A percentile compares a stretch with the other conserved stretches of the same genome.
These are phyloP conservation scores for Stylosanthes scabra DNA, from an alignment of 331 rosid genomes.

Conservation along the genomic window DNA sequence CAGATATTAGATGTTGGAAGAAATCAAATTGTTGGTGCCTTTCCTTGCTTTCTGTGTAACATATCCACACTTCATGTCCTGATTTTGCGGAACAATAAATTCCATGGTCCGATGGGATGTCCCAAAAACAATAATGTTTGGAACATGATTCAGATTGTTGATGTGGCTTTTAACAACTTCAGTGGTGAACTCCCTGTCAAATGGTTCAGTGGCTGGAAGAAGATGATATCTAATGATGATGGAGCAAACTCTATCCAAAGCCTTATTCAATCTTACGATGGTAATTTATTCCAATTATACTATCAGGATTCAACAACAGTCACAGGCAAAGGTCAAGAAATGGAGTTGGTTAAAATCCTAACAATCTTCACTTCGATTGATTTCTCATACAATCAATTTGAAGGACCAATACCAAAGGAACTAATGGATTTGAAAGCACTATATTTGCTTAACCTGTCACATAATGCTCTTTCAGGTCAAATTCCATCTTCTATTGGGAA, in stretches of 20 bases:
- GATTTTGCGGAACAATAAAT: background rate
- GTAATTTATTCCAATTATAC: too few relatives aligned
- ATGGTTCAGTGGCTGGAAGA: slow-evolving; percentile 24
- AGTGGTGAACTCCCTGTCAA: slow-evolving; percentile 16
- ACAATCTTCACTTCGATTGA: slow-evolving; percentile 48
- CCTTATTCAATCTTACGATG: too few relatives aligned
- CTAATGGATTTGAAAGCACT: slow-evolving; percentile 13
- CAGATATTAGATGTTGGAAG: slow-evolving; percentile 19
- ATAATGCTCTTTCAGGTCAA: slow-evolving; percentile 37
- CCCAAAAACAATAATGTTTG: background rate
- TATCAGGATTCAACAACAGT: slow-evolving; percentile 46
- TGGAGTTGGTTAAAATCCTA: slow-evolving; percentile 42
- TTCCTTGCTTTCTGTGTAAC: slow-evolving; percentile 23
- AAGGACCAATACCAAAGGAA: slow-evolving; percentile 46
- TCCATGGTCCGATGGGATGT: background rate
- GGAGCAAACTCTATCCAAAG: background rate
- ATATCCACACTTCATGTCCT: background rate
- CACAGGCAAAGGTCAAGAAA: slow-evolving; percentile 33
- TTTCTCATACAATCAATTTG: slow-evolving; percentile 42
- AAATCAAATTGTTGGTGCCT: background rate
- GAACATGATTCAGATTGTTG: slow-evolving; percentile 46
- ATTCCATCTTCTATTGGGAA: slow-evolving; percentile 48
- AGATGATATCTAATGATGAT: slow-evolving; percentile 21
- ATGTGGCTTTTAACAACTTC: slow-evolving; percentile 49
- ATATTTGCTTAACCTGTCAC: slow-evolving; percentile 49